Evolutionary conservation across 352 stramenopile genomes (phyloP).

Genomic region (Phytophthora colocasiae): DNA sequence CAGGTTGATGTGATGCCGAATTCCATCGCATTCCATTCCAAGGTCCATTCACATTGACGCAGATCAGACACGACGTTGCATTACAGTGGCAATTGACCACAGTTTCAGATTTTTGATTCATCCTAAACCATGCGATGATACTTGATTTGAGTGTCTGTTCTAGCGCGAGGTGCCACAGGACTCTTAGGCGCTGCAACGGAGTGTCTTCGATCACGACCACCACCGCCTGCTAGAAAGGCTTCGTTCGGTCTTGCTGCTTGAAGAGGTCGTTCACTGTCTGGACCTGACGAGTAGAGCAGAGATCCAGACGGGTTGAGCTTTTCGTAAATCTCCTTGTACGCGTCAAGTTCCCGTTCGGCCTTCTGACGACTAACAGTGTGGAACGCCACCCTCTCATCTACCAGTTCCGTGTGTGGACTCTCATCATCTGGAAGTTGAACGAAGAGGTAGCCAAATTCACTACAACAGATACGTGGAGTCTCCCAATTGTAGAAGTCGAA

Average conservation of each 20-base stretch:
- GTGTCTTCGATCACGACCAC: slow-evolving; percentile 14
- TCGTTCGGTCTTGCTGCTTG: slow-evolving; percentile 35
- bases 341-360: slow-evolving; percentile 30
- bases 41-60: not conserved
- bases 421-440: slow-evolving; percentile 44
- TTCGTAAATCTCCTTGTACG: slow-evolving; percentile 34
- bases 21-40: not conserved
- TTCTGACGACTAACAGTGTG: slow-evolving; percentile 19
- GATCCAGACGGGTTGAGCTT: slow-evolving; percentile 24
- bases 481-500: slow-evolving; percentile 23
- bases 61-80: not conserved
- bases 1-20: not conserved
- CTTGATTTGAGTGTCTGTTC: slow-evolving; percentile 13
- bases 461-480: slow-evolving; percentile 30
- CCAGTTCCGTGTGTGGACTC: slow-evolving; percentile 11
- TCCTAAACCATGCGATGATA: slow-evolving; percentile 23
- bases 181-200: slow-evolving; percentile 24
- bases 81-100: too few relatives aligned
- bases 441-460: slow-evolving; percentile 39
- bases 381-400: slow-evolving; percentile 15
- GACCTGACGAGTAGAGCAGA: slow-evolving; percentile 8
- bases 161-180: not conserved
- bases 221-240: slow-evolving; percentile 26
- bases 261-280: slow-evolving; percentile 22
- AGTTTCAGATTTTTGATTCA: too few relatives aligned